Conservation (phyloP, 768 basidiomycete species). For the Lentinula guzmanii region DNA sequence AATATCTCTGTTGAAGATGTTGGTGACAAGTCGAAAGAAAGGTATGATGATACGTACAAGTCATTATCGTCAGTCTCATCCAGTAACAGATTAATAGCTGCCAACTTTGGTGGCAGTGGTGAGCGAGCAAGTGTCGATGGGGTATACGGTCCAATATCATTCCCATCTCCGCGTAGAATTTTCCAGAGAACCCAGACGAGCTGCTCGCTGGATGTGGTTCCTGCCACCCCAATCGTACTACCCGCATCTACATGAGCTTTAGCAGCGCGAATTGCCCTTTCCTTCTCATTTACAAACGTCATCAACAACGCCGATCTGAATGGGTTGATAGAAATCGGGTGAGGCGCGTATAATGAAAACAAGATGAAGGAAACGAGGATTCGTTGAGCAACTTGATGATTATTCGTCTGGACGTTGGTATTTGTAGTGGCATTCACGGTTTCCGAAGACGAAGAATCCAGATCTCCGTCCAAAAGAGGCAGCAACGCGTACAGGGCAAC, state of each 20-base stretch:
- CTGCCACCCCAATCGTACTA: constrained; percentile 13
- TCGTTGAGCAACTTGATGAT: constrained; percentile 54
- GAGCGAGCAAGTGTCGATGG: constrained; percentile 68
- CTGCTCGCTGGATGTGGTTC: constrained; percentile 47
- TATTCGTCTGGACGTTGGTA: neutral
- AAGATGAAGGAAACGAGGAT: constrained; percentile 78
- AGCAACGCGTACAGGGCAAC: constrained; percentile 78
- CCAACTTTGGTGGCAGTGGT: constrained; percentile 69
- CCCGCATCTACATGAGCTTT: constrained; percentile 33
- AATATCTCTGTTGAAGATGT: neutral
- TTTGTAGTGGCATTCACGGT: neutral
- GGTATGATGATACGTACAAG: constrained; percentile 27
- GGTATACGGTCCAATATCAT: constrained; percentile 80
- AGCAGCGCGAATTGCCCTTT: constrained; percentile 49
- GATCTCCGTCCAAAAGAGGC: constrained; percentile 67
- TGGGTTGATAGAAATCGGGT: constrained; percentile 76
- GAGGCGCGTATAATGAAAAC: constrained; percentile 73
- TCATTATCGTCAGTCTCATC: constrained; percentile 52
- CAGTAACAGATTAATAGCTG: constrained; percentile 64
- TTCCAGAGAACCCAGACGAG: constrained; percentile 87
- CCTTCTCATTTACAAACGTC: constrained; percentile 64
- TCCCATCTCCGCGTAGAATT: constrained; percentile 76
- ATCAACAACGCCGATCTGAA: constrained; percentile 70
- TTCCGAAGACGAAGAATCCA: constrained; percentile 14
- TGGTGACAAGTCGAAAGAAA: neutral